Base-by-base conservation (phyloP, 441 rosid genomes). In the Hypseocharis bilobata region DNA sequence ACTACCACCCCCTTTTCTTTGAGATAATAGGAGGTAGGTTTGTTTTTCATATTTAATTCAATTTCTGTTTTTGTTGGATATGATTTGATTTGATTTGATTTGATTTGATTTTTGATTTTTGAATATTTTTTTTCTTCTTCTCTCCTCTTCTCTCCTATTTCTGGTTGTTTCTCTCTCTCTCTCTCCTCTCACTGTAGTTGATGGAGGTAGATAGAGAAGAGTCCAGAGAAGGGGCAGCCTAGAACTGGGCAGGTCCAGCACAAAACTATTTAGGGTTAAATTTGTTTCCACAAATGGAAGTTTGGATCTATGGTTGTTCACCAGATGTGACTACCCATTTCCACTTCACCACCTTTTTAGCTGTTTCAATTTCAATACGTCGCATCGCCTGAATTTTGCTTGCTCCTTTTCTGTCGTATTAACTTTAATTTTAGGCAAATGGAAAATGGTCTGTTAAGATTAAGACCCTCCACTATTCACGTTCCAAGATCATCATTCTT, bases 281-380 rank as follows among this genome's bases (percentile, higher is more conserved):
- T 29, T 13, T 27, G 26, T 26, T 11, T 29, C 75, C 66, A 32
- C 23, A 67, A 70, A 72, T 77, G 76, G 82, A 73, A 72, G 73
- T 61, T 69, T 64, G 71, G 78, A 77, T 81, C 74, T 68, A 38
- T 74, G 79, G 59, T 66, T 75, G 80, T 65, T 76, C 72, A 79
- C 76, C 80, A 74, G 84, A 79, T 82, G 83, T 82, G 67, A 66
- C 52, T 68, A 29, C 42, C 63, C 70, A 66, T 80, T 75, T 78
- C 73, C 58, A 16, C 70, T 69, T 80, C 79, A 58, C 54, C 22
- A 65, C 71, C 70, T 70, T 69, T n/a, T 73, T 71, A 27, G 61
- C 72, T 76, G 45, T n/a, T n/a, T n/a, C n/a, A n/a, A n/a, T n/a
- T 69, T 68, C 74, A 59, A 60, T 56, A 68, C 71, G 77, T 44